phyloP scores from a whole-genome alignment of 2,329 filamentous ascomycete species.

The Trichophyton simii region DNA sequence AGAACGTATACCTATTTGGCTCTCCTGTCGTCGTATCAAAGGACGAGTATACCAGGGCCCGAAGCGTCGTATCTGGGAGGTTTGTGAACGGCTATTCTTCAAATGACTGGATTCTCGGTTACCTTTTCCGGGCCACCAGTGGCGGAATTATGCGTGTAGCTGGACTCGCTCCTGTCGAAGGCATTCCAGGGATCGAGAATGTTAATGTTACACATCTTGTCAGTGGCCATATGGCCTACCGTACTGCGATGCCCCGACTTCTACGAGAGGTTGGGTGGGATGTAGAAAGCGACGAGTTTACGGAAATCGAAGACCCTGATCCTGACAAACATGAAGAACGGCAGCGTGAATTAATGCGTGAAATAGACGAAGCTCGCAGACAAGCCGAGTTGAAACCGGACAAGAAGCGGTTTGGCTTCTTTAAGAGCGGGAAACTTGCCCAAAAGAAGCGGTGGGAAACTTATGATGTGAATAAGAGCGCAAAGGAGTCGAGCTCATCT shows the following conservation, averaged over 20 bases:
- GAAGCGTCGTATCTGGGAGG: slow-evolving; percentile 76
- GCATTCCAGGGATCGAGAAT: slow-evolving; percentile 73
- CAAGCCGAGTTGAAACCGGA: slow-evolving; percentile 70
- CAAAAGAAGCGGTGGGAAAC: slow-evolving; percentile 89
- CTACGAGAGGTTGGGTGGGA: slow-evolving; percentile 81
- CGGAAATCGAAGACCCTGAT: slow-evolving; percentile 92
- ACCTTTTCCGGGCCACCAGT: slow-evolving; percentile 86
- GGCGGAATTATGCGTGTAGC: slow-evolving; percentile 84
- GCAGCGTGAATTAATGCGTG: slow-evolving; percentile 85
- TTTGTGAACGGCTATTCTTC: slow-evolving; percentile 90
- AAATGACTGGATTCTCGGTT: slow-evolving; percentile 94
- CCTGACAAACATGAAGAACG: slow-evolving; percentile 80
- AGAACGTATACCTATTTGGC: slow-evolving; percentile 93
- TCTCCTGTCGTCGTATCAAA: slow-evolving; percentile 82
- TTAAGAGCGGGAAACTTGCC: slow-evolving; percentile 59
- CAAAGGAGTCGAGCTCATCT: slow-evolving; percentile 19
- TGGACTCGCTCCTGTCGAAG: slow-evolving; percentile 64
- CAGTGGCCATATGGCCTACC: slow-evolving; percentile 92
- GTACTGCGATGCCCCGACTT: slow-evolving; percentile 77
- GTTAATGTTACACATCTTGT: slow-evolving; percentile 76
- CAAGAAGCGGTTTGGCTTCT: slow-evolving; percentile 61
- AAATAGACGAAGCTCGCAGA: slow-evolving; percentile 88
- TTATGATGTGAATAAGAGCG: slow-evolving; percentile 55
- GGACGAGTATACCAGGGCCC: slow-evolving; percentile 72
- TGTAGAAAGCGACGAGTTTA: slow-evolving; percentile 86